These are phyloP conservation scores for Massarina eburnea DNA, from an alignment of 2,329 filamentous ascomycete species.

Conservation along the genomic window DNA sequence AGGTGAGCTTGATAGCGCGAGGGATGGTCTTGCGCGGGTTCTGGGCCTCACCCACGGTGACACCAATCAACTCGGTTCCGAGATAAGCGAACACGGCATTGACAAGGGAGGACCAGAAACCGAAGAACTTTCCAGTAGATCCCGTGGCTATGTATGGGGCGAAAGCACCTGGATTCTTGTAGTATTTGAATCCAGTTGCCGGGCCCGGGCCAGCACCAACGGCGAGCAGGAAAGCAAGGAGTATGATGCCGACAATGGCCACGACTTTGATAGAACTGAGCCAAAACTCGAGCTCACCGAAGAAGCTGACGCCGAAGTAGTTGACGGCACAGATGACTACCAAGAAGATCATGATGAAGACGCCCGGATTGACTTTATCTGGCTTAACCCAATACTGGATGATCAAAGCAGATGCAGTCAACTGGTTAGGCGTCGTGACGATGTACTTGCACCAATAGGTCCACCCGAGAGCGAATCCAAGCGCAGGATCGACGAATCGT, in stretches of 20 bases:
- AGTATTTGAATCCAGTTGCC: conserved; percentile 50
- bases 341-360: conserved; percentile 69
- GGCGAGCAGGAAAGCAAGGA: conserved; percentile 47
- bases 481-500: conserved; percentile 76
- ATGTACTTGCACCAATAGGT: conserved; percentile 71
- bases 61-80: conserved; percentile 68
- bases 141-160: conserved; percentile 41
- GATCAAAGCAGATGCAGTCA: conserved; percentile 77
- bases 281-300: conserved; percentile 54
- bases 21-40: conserved; percentile 78
- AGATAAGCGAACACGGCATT: conserved; percentile 79
- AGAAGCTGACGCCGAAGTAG: conserved; percentile 60
- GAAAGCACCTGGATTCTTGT: conserved; percentile 49
- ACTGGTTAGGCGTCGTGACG: conserved; percentile 81
- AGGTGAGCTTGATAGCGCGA: conserved; percentile 76
- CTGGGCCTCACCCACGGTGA: conserved; percentile 77
- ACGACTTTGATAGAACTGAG: conserved; percentile 51
- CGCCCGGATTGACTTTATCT: conserved; percentile 71
- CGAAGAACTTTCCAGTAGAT: conserved; percentile 45
- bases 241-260: conserved; percentile 49
- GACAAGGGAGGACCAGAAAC: conserved; percentile 69
- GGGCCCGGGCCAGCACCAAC: conserved; percentile 47
- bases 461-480: conserved; percentile 76
- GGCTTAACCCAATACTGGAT: conserved; percentile 74
- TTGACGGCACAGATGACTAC: conserved; percentile 49